These are phyloP conservation scores for Acanthamoeba triangularis DNA, from an alignment of 208 protist genomes.

Conservation along the genomic window DNA sequence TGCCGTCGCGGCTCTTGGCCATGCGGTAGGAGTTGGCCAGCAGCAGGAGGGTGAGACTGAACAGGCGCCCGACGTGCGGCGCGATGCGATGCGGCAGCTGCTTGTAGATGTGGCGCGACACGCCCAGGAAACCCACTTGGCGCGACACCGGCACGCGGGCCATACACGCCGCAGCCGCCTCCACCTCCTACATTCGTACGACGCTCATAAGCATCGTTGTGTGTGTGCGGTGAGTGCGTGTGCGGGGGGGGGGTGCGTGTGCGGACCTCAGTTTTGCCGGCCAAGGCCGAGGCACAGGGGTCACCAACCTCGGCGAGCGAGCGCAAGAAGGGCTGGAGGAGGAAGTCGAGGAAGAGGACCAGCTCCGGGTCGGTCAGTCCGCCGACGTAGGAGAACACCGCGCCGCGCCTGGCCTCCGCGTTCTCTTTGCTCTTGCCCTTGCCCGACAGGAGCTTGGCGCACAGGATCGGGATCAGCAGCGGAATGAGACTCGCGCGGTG, in stretches of 20 bases:
- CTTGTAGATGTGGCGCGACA: constrained; percentile 60
- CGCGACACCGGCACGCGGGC: neutral
- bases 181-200: neutral
- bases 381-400: constrained; percentile 66
- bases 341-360: constrained; percentile 62
- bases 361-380: constrained; percentile 41
- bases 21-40: constrained; percentile 40
- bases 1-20: constrained; percentile 1
- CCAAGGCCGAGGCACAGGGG: constrained; percentile 30
- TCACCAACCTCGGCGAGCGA: neutral
- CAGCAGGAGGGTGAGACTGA: constrained; percentile 67
- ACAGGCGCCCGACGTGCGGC: constrained; percentile 33
- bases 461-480: constrained; percentile 72
- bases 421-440: constrained; percentile 69
- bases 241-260: neutral
- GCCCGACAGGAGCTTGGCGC: constrained; percentile 61
- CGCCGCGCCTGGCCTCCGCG: constrained; percentile 61
- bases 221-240: neutral
- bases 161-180: neutral
- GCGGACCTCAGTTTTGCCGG: constrained; percentile 29
- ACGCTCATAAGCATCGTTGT: neutral
- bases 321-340: constrained; percentile 61
- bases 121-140: constrained; percentile 49
- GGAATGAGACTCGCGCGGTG: constrained; percentile 64
- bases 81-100: constrained; percentile 72